These are phyloP conservation scores for Narthecium ossifragum DNA, from an alignment of 106 monocot genomes.

Conservation along the genomic window DNA sequence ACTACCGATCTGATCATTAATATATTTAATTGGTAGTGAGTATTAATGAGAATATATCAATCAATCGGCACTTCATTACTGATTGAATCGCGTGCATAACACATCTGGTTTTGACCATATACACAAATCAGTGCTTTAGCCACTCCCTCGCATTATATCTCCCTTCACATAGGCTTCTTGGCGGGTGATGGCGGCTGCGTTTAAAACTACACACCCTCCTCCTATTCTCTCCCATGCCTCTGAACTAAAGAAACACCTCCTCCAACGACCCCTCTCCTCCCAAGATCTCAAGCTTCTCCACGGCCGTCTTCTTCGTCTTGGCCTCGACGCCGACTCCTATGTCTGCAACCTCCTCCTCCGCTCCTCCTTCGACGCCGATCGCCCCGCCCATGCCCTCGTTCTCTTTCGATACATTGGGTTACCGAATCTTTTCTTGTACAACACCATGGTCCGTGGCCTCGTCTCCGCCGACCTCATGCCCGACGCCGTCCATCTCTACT, in stretches of 20 bases:
- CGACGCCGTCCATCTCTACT: constrained; percentile 22
- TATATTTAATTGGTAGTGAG: too few relatives aligned
- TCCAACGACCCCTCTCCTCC: constrained; percentile 12
- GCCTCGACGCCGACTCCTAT: constrained; percentile 21
- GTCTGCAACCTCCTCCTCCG: constrained; percentile 30
- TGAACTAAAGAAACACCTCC: constrained; percentile 10
- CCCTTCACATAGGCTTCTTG: too few relatives aligned
- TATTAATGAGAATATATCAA: too few relatives aligned
- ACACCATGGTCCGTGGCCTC: constrained; percentile 47
- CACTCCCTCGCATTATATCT: too few relatives aligned
- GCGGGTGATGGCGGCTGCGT: too few relatives aligned
- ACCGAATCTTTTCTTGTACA: constrained; percentile 25
- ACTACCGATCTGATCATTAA: too few relatives aligned
- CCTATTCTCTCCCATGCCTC: constrained; percentile 4
- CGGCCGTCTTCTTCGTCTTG: constrained; percentile 41
- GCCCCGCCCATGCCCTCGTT: constrained; percentile 15
- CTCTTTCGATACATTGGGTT: constrained; percentile 16
- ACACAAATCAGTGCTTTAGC: too few relatives aligned
- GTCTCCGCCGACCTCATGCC: constrained; percentile 12
- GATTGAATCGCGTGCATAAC: too few relatives aligned
- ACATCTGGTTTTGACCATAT: too few relatives aligned
- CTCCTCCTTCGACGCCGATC: constrained; percentile 24
- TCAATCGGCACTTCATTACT: too few relatives aligned
- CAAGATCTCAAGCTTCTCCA: constrained; percentile 24
- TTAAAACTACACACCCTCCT: background rate